phyloP scores from a whole-genome alignment of 345 rosid species.

The thale cress (Arabidopsis thaliana) region DNA sequence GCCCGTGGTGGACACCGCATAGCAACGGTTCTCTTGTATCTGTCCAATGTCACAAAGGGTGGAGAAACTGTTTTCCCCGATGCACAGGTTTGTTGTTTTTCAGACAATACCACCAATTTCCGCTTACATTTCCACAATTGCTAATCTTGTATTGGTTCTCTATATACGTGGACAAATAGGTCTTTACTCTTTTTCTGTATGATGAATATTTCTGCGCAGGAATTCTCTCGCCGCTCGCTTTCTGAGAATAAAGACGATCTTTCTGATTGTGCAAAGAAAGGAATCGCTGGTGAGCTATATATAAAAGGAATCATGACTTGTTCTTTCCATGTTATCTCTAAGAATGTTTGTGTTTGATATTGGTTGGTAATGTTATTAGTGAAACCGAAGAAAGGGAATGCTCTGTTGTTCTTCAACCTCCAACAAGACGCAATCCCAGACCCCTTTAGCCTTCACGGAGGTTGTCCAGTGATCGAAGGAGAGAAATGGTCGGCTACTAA shows the following conservation, averaged over 20 bases:
- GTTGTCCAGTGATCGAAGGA: conserved; percentile 93
- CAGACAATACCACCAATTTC: conserved; percentile 4
- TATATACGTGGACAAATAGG: neutral
- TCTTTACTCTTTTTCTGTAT: neutral
- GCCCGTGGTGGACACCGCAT: conserved; percentile 94
- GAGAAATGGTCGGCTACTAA: conserved; percentile 99
- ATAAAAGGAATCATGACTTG: neutral
- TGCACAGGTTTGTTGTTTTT: conserved; percentile 74
- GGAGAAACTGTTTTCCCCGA: conserved; percentile 95
- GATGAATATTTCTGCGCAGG: conserved; percentile 53
- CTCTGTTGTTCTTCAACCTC: conserved; percentile 92
- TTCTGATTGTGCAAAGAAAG: conserved; percentile 95
- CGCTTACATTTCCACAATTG: neutral
- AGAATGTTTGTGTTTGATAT: conserved; percentile 11
- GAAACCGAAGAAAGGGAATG: conserved; percentile 87
- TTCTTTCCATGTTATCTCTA: neutral
- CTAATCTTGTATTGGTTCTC: conserved; percentile 16
- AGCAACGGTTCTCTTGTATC: conserved; percentile 93
- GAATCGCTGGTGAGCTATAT: conserved; percentile 71
- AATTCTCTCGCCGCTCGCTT: conserved; percentile 62
- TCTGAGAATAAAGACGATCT: conserved; percentile 59
- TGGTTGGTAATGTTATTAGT: conserved; percentile 48
- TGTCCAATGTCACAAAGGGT: conserved; percentile 81
- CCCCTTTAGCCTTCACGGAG: conserved; percentile 76
- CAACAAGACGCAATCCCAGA: conserved; percentile 78